Conservation (phyloP, 768 basidiomycete genomes). For the Leccinum uliginosum region DNA sequence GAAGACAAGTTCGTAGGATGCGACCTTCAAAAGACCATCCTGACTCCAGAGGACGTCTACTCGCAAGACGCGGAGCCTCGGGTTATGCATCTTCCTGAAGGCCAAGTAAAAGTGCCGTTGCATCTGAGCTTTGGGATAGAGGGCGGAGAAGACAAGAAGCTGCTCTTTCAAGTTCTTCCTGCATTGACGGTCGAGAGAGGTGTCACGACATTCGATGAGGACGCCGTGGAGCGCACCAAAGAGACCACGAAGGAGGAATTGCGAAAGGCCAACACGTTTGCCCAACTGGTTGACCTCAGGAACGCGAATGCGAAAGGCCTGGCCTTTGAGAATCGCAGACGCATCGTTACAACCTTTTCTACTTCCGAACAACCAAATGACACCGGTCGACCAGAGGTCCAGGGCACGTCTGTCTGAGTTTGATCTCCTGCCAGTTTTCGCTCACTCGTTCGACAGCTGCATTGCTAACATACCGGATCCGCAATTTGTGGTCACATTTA, state of each 20-base stretch:
- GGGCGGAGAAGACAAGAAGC: slow-evolving; percentile 42
- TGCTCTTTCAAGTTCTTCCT: slow-evolving; percentile 70
- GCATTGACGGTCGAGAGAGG: slow-evolving; percentile 38
- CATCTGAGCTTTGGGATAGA: slow-evolving; percentile 66
- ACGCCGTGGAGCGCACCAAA: slow-evolving; percentile 19
- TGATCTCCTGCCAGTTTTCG: background rate
- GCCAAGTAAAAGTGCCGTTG: slow-evolving; percentile 44
- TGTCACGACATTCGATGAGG: slow-evolving; percentile 16
- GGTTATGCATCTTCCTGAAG: slow-evolving; percentile 31
- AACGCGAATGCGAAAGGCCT: slow-evolving; percentile 89
- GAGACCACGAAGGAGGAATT: slow-evolving; percentile 34
- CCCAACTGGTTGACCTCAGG: slow-evolving; percentile 71
- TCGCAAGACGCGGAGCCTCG: slow-evolving; percentile 18
- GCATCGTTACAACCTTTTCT: slow-evolving; percentile 80
- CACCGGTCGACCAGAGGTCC: slow-evolving; percentile 83
- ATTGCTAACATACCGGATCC: slow-evolving; percentile 80
- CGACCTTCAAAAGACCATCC: slow-evolving; percentile 60
- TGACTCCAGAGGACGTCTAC: slow-evolving; percentile 49
- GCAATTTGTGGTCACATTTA: slow-evolving; percentile 75
- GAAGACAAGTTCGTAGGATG: slow-evolving; percentile 64
- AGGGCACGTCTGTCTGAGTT: slow-evolving; percentile 50
- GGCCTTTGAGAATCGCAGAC: slow-evolving; percentile 77
- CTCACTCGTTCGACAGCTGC: slow-evolving; percentile 53
- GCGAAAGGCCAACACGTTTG: slow-evolving; percentile 52
- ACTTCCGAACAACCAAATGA: slow-evolving; percentile 60